Evolutionary conservation across 306 rosid species (phyloP).

Genomic region (Purshia tridentata): DNA sequence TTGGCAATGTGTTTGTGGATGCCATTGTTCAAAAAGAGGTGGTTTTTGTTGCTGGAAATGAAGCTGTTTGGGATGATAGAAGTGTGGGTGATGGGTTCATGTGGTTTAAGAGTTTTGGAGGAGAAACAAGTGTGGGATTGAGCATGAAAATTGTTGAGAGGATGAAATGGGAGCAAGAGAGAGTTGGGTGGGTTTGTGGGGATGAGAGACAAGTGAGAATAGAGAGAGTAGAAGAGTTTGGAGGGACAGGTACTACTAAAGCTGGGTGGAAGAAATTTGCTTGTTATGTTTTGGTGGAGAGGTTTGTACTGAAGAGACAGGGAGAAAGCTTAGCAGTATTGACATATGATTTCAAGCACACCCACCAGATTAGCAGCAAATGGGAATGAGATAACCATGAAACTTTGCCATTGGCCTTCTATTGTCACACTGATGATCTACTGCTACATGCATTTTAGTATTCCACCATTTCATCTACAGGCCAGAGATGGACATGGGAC

Average conservation of each 20-base stretch:
- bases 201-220: slow-evolving; percentile 32
- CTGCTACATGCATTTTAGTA: too few relatives aligned
- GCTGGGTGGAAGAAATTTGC: slow-evolving; percentile 38
- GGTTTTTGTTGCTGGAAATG: slow-evolving; percentile 35
- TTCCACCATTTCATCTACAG: too few relatives aligned
- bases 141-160: slow-evolving; percentile 51
- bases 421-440: too few relatives aligned
- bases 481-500: too few relatives aligned
- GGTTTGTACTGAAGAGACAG: slow-evolving; percentile 44
- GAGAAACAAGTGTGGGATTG: slow-evolving; percentile 47
- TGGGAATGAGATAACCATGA: slow-evolving; percentile 37
- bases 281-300: slow-evolving; percentile 50
- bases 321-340: slow-evolving; percentile 37
- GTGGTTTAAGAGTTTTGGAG: slow-evolving; percentile 48
- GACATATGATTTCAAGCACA: slow-evolving; percentile 47
- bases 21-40: slow-evolving; percentile 42
- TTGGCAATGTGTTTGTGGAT: slow-evolving; percentile 41
- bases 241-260: slow-evolving; percentile 21
- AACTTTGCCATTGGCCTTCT: too few relatives aligned
- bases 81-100: slow-evolving; percentile 22
- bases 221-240: slow-evolving; percentile 46
- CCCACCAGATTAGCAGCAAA: slow-evolving; percentile 40
- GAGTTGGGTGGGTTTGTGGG: slow-evolving; percentile 41
- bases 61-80: slow-evolving; percentile 31
- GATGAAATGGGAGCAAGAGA: slow-evolving; percentile 49